Evolutionary conservation across 208 protist species (phyloP).

Genomic region (Leishmania mexicana): DNA sequence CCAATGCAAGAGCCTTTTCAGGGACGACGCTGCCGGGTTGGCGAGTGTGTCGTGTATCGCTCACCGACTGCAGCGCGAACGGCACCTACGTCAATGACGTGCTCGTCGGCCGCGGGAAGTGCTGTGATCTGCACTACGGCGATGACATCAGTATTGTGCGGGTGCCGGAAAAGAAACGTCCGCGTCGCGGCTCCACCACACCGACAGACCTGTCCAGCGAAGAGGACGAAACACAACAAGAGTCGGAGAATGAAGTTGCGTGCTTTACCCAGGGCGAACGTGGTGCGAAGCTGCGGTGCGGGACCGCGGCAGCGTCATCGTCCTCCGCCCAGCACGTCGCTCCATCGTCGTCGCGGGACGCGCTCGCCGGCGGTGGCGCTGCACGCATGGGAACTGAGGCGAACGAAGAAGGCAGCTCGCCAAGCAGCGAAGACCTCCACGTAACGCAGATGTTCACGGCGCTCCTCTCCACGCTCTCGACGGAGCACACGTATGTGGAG

Average conservation of each 20-base stretch:
- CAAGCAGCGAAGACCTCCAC: neutral
- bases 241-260: neutral
- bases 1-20: neutral
- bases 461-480: conserved; percentile 26
- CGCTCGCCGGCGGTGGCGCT: neutral
- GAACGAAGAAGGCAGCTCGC: conserved; percentile 4
- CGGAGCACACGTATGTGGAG: conserved; percentile 38
- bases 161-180: conserved; percentile 32
- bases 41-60: conserved; percentile 40
- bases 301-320: neutral
- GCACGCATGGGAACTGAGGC: neutral
- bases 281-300: neutral
- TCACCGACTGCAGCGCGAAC: conserved; percentile 73
- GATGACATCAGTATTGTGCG: conserved; percentile 69
- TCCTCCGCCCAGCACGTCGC: neutral
- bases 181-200: neutral
- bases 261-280: neutral
- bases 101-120: conserved; percentile 45
- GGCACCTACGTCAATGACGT: conserved; percentile 82
- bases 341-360: neutral
- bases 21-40: conserved; percentile 16
- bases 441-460: conserved; percentile 27
- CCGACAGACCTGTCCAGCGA: conserved; percentile 2
- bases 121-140: conserved; percentile 51
- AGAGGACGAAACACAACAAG: conserved; percentile 6